phyloP scores from a whole-genome alignment of 805 yeast species.

The Nakazawaea laoshanensis region DNA sequence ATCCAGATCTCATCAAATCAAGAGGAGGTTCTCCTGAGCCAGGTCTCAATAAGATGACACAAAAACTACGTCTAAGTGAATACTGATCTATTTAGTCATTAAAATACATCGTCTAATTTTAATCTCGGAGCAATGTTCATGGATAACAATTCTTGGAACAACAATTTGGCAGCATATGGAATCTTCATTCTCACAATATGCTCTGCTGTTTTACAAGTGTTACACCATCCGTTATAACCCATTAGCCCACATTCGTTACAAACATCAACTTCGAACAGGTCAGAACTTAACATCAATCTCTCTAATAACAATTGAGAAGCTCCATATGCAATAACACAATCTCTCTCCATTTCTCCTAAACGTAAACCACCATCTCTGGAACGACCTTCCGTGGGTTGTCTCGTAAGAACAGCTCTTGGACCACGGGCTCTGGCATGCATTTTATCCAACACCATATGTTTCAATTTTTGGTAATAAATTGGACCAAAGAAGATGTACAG shows the following conservation, averaged over 20 bases:
- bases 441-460: slow-evolving; percentile 98
- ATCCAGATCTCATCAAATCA: slow-evolving; percentile 48
- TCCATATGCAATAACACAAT: slow-evolving; percentile 98
- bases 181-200: slow-evolving; percentile 86
- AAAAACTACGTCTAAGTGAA: slow-evolving; percentile 14
- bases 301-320: slow-evolving; percentile 92
- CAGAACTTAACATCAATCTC: slow-evolving; percentile 93
- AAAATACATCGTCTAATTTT: slow-evolving; percentile 80
- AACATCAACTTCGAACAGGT: slow-evolving; percentile 95
- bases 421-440: slow-evolving; percentile 99
- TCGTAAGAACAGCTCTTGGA: slow-evolving; percentile 93
- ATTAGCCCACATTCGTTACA: slow-evolving; percentile 91
- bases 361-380: slow-evolving; percentile 98
- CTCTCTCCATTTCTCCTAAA: slow-evolving; percentile 99
- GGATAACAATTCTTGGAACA: slow-evolving; percentile 95
- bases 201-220: slow-evolving; percentile 88
- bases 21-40: slow-evolving; percentile 56
- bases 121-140: slow-evolving; percentile 98
- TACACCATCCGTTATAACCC: slow-evolving; percentile 98
- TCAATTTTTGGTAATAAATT: slow-evolving; percentile 93
- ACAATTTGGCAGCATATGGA: slow-evolving; percentile 96
- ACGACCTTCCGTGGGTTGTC: slow-evolving; percentile 99
- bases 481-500: slow-evolving; percentile 99
- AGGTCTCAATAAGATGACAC: slow-evolving; percentile 31
- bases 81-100: slow-evolving; percentile 9